phyloP scores from a whole-genome alignment of 73 alveolate species.

The Paramecium caudatum region DNA sequence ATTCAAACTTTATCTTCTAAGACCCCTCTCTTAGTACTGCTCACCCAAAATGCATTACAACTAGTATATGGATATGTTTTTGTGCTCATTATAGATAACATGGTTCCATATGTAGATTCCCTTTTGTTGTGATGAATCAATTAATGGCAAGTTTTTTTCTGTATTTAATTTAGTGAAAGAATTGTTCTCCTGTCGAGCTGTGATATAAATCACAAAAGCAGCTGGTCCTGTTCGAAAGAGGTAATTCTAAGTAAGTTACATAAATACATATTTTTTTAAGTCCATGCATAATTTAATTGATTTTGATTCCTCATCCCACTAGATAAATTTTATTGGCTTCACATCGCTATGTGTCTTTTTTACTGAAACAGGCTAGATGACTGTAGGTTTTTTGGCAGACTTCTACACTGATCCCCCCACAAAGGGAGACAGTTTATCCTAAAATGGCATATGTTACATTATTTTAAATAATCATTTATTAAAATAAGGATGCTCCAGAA shows the following conservation, averaged over 20 bases:
- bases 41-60: not conserved
- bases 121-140: not conserved
- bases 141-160: not conserved
- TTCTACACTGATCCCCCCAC: not conserved
- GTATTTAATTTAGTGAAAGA: not conserved
- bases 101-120: slow-evolving; percentile 56
- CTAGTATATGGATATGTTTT: not conserved
- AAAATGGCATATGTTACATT: no score
- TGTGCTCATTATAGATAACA: slow-evolving; percentile 40
- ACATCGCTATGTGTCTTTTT: slow-evolving; percentile 19
- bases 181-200: not conserved
- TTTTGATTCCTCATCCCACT: slow-evolving; percentile 38
- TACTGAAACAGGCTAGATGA: not conserved
- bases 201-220: not conserved
- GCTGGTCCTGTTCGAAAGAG: slow-evolving; percentile 46
- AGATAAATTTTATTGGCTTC: not conserved
- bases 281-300: slow-evolving; percentile 9
- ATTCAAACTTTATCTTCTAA: not conserved
- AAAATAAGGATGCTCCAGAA: slow-evolving; percentile 47
- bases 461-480: no score
- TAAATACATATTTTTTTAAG: slow-evolving; percentile 2
- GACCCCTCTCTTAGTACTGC: not conserved
- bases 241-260: not conserved
- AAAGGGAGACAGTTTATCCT: slow-evolving; percentile 24
- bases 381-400: not conserved